phyloP scores from a whole-genome alignment of 164 flowering plant species.

The Umbellularia californica region DNA sequence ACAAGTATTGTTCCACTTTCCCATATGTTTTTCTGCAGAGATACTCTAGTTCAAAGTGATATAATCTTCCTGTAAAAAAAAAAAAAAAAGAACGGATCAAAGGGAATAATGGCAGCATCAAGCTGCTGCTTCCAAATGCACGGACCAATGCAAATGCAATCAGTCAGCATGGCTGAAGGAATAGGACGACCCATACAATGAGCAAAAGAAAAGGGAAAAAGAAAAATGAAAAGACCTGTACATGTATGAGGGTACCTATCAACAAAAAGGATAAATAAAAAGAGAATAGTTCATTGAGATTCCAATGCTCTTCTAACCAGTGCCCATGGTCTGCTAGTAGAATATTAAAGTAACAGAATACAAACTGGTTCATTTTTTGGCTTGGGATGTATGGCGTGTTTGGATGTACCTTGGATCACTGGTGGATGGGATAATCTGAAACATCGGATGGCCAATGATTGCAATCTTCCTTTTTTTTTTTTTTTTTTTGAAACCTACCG shows the following conservation, averaged over 20 bases:
- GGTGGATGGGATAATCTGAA: not conserved
- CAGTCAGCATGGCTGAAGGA: not conserved
- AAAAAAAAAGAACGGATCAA: not conserved
- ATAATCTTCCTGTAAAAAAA: too few relatives aligned
- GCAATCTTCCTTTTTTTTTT: not conserved
- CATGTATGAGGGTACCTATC: not conserved
- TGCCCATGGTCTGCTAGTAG: not conserved
- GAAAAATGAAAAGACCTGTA: not conserved
- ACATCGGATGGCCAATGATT: not conserved
- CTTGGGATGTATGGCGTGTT: not conserved
- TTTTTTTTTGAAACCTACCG: not conserved
- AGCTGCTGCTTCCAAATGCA: not conserved
- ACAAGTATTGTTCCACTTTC: not conserved
- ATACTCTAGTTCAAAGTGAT: not conserved
- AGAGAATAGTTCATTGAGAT: too few relatives aligned
- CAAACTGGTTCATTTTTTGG: not conserved
- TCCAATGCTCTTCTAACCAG: too few relatives aligned
- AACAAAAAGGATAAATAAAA: not conserved
- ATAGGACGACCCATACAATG: not conserved
- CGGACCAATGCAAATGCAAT: not conserved
- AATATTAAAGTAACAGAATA: not conserved
- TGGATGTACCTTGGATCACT: not conserved
- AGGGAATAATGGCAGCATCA: not conserved
- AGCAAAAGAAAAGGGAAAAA: not conserved
- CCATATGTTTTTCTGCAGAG: not conserved